Base-by-base conservation (phyloP, 345 rosid genomes). In the Anacardium occidentale region DNA sequence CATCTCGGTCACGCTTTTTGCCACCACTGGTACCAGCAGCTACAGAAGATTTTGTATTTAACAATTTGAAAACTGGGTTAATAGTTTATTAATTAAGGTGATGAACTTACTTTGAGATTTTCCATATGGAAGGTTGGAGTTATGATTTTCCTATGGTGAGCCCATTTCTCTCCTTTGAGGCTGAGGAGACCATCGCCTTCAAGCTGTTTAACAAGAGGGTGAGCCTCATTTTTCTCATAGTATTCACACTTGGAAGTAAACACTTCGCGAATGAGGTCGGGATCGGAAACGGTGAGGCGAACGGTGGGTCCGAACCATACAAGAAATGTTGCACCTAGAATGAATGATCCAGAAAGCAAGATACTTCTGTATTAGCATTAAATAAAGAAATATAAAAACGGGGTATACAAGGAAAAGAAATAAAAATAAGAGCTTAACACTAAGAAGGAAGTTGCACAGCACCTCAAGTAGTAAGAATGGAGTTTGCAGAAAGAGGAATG, bases 241-340 rank as follows among this genome's bases (percentile, higher is more conserved):
- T 85, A 81, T 22, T 85, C 96, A 3, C 89, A 89, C 73, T 88
- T 92, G 55, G 89, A 87, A 34, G 86, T 83, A 79, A 90, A 81
- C 21, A 91, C 83, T 79, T 89, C 89, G 55, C 95, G 61, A 24
- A 88, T 85, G 51, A 89, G 84, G 70, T 90, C 96, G 10, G 97
- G 97, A 54, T 91, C 97, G 0, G 97, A 79, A 14, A 94, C 90
- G 0, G 88, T 77, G 24, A 94, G 79, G 40, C 92, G 87, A 52
- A 87, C 91, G n/a, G 88, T 86, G 52, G 94, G 90, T 17, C 94
- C 94, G n/a, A 85, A 76, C 98, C 98, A 94, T 8, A 85, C 91
- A 15, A 92, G 76, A 77, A 91, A 83, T 22, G 93, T 90, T 14
- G 90, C 88, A 63, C 96, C 97, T 94, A 76, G 40, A 29, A 45